These are phyloP conservation scores for Alternaria arbusti DNA, from an alignment of 2,329 filamentous ascomycete species.

Conservation along the genomic window DNA sequence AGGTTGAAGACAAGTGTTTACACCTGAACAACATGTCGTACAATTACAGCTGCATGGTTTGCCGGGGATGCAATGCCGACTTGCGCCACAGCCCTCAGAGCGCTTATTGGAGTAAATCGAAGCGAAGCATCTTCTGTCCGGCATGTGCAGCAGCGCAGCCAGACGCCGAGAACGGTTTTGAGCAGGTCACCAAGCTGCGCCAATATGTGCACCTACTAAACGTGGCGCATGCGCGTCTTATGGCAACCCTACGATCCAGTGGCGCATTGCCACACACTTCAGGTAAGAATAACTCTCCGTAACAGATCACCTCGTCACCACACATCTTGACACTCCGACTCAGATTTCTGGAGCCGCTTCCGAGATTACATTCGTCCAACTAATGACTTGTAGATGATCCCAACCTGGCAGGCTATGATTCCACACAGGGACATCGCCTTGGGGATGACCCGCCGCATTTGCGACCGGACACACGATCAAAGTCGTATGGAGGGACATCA, in stretches of 20 bases:
- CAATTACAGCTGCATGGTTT: slow-evolving; percentile 79
- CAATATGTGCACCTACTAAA: slow-evolving; percentile 94
- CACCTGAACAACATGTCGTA: slow-evolving; percentile 77
- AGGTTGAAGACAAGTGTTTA: slow-evolving; percentile 94
- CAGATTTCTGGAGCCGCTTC: slow-evolving; percentile 38
- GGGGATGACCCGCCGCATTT: slow-evolving; percentile 61
- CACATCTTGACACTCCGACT: slow-evolving; percentile 40
- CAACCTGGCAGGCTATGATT: slow-evolving; percentile 70
- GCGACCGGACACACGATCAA: slow-evolving; percentile 72
- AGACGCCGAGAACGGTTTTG: slow-evolving; percentile 68
- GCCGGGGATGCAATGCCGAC: slow-evolving; percentile 74
- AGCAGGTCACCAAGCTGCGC: slow-evolving; percentile 81
- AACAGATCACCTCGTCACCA: slow-evolving; percentile 27
- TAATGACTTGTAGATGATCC: slow-evolving; percentile 66
- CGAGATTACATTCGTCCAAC: slow-evolving; percentile 38
- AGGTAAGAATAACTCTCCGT: slow-evolving; percentile 52
- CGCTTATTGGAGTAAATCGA: slow-evolving; percentile 72
- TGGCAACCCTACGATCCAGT: slow-evolving; percentile 84
- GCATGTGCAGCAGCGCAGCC: slow-evolving; percentile 67
- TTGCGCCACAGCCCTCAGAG: slow-evolving; percentile 72
- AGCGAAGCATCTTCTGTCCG: slow-evolving; percentile 74
- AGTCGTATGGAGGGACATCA: slow-evolving; percentile 70
- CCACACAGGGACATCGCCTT: slow-evolving; percentile 67
- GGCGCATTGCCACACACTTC: slow-evolving; percentile 79
- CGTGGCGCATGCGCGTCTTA: slow-evolving; percentile 85